Conservation (phyloP, 129 eudicot species). For the Lactuca sativa region DNA sequence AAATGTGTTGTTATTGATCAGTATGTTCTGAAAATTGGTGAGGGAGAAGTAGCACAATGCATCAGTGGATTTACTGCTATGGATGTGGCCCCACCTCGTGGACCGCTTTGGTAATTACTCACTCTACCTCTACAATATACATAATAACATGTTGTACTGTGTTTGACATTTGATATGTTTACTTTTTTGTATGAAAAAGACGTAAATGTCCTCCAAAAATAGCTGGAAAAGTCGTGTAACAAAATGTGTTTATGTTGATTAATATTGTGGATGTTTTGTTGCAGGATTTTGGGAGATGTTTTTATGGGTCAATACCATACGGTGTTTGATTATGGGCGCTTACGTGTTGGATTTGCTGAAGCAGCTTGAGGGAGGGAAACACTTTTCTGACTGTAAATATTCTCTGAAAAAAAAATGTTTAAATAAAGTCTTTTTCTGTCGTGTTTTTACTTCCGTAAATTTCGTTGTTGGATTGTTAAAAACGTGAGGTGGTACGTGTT, state of each 20-base stretch:
- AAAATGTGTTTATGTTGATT: background rate
- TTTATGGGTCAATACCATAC: constrained; percentile 94
- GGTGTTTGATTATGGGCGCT: constrained; percentile 74
- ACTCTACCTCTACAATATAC: background rate
- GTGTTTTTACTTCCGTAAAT: background rate
- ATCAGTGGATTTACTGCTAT: constrained; percentile 89
- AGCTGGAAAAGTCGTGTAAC: too few relatives aligned
- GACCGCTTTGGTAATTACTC: constrained; percentile 79
- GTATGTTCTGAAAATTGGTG: constrained; percentile 89
- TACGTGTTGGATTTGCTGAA: constrained; percentile 89
- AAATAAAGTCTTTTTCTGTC: constrained; percentile 2
- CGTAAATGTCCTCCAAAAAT: too few relatives aligned
- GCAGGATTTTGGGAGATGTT: constrained; percentile 96
- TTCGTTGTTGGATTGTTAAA: constrained; percentile 15
- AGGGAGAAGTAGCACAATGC: constrained; percentile 79
- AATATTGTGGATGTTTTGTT: constrained; percentile 2
- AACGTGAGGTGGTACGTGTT: constrained; percentile 16
- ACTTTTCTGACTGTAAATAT: constrained; percentile 29
- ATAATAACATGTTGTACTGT: background rate
- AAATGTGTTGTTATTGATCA: constrained; percentile 24
- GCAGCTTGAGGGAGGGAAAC: constrained; percentile 61
- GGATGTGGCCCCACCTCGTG: constrained; percentile 95
- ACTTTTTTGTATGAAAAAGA: too few relatives aligned
- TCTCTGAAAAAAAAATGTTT: background rate
- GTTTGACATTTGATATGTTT: too few relatives aligned